Base-by-base conservation (phyloP, 495 filamentous ascomycete species). In the Tuber magnatum region DNA sequence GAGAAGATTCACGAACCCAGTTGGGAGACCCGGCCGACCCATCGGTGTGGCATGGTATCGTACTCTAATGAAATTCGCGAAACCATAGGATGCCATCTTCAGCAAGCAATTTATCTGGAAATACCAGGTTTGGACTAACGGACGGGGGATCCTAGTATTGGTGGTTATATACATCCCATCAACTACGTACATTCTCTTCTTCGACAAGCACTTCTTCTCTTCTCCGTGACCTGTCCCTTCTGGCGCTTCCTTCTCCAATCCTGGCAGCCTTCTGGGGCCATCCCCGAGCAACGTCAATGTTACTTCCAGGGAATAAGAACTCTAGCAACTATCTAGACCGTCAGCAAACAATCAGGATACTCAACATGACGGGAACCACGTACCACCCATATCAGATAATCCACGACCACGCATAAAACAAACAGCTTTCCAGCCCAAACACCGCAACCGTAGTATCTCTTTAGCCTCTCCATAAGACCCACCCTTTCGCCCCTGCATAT, bases 371-470 rank as follows among this genome's bases (percentile, higher is more conserved):
- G 32, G 42, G 41, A 48, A 70, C 56, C 43, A 73, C 76, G 85
- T 72, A 94, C 89, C 42, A 96, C 86, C 77, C 92, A 97, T 70
- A 99, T 86, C 76, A 99, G 82, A 80, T 94, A 97, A 82, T 99
- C 95, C 69, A 99, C 91, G 76, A 97, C 90, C 24, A 94, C 94
- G 76, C 94, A 97, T 3, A 99, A 84, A 80, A 94, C 97, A 82
- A 99, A 99, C 38, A 99, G 84, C 84, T 99, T 99, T 12, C 95
- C 95, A 16, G 95, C 95, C 95, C 95, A 99, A 56, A 98, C 93
- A n/a, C 95, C 95, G 81, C 95, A 99, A n/a, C 95, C 95, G 81
- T 98, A 99, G 81, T 99, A 98, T 40, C 94, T 85, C 84, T 99
- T 99, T 38, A 99, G 83, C 32, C 95, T 88, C 81, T 99, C 95